phyloP scores from a whole-genome alignment of 2,329 filamentous ascomycete genomes.

The Neoscytalidium dimidiatum region DNA sequence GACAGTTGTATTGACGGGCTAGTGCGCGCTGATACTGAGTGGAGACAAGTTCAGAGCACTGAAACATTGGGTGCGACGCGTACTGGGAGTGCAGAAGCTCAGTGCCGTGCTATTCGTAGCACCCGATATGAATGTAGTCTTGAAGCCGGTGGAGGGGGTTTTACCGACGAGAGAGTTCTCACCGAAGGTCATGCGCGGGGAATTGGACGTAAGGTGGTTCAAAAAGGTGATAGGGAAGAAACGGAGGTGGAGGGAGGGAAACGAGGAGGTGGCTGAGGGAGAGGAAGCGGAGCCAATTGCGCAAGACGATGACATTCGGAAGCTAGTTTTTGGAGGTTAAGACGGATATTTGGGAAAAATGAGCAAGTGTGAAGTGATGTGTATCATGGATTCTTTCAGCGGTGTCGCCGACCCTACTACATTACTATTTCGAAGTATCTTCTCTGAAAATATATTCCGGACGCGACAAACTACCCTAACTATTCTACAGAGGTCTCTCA shows the following conservation, averaged over 20 bases:
- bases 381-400: neutral
- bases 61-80: conserved; percentile 11
- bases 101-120: conserved; percentile 17
- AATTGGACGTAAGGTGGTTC: conserved; percentile 12
- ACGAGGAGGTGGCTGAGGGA: conserved; percentile 7
- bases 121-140: conserved; percentile 11
- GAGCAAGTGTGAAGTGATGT: neutral
- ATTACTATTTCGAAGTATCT: neutral
- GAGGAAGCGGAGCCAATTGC: neutral
- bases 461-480: no score
- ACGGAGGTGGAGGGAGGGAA: conserved; percentile 15
- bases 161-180: neutral
- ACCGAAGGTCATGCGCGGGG: neutral
- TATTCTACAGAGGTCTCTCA: no score
- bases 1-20: conserved; percentile 1
- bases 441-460: no score
- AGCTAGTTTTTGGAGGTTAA: conserved; percentile 4
- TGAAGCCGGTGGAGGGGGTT: neutral
- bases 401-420: neutral
- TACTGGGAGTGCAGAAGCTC: neutral
- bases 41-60: neutral
- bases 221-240: conserved; percentile 20
- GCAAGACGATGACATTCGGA: conserved; percentile 13
- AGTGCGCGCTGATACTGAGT: conserved; percentile 7
- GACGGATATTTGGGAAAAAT: neutral